Percentiles rank a stretch among this genome's conserved stretches.
Conservation (phyloP, 78 protist genomes). For the Dictyostelium purpureum region DNA sequence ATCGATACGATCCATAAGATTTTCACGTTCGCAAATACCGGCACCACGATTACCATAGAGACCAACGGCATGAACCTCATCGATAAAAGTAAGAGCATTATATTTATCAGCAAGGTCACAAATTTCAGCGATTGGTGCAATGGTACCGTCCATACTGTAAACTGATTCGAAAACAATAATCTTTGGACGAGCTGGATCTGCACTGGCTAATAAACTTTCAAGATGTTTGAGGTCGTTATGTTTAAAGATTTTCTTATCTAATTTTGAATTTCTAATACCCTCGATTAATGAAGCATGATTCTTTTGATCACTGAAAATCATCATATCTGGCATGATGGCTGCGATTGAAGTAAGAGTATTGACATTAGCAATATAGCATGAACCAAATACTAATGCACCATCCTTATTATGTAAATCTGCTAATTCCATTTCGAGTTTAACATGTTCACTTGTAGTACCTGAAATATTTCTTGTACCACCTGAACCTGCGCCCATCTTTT, state of each 20-base stretch:
- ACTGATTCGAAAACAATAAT: conserved; percentile 94
- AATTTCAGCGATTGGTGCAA: conserved; percentile 92
- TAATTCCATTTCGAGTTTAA: conserved; percentile 84
- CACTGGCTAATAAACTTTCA: conserved; percentile 77
- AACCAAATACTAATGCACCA: conserved; percentile 69
- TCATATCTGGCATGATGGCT: conserved; percentile 78
- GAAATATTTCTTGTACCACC: conserved; percentile 97
- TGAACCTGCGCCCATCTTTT: conserved; percentile 91
- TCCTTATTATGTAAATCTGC: conserved; percentile 90
- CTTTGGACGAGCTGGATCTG: conserved; percentile 82
- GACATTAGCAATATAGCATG: conserved; percentile 94
- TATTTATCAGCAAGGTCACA: conserved; percentile 90
- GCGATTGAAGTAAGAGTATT: conserved; percentile 87
- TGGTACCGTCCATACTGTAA: conserved; percentile 95
- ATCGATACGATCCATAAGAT: conserved; percentile 83
- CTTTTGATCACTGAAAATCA: conserved; percentile 87
- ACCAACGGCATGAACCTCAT: conserved; percentile 98
- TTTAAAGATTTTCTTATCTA: conserved; percentile 82
- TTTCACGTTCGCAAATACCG: conserved; percentile 91
- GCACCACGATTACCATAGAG: conserved; percentile 93
- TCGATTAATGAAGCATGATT: conserved; percentile 96
- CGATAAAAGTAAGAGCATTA: conserved; percentile 94
- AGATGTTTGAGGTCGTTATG: conserved; percentile 93
- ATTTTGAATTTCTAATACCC: conserved; percentile 87
- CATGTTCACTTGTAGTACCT: conserved; percentile 89